Percentiles rank a stretch among this genome's conserved stretches.
These are phyloP conservation scores for Niebla homalea DNA, from an alignment of 495 filamentous ascomycete species.

Conservation along the genomic window DNA sequence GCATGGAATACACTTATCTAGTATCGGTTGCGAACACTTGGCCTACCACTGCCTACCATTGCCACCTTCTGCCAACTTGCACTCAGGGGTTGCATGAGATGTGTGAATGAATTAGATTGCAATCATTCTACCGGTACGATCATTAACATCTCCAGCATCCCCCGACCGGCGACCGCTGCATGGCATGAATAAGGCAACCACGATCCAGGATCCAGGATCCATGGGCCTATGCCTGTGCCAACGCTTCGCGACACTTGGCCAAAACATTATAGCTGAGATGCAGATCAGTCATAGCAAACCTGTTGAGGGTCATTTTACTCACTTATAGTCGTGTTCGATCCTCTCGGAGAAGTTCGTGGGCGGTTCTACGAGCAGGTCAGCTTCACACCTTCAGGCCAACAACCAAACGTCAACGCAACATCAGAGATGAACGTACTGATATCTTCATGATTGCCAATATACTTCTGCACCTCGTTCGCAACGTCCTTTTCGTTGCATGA, in stretches of 20 bases:
- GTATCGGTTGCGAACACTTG: too few species aligned
- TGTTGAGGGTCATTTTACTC: neutral
- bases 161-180: too few species aligned
- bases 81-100: too few species aligned
- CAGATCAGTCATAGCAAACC: neutral
- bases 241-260: conserved; percentile 1
- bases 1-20: too few species aligned
- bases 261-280: conserved; percentile 2
- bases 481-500: conserved; percentile 12
- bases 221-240: neutral
- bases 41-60: too few species aligned
- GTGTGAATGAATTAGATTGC: too few species aligned
- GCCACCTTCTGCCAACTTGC: too few species aligned
- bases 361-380: neutral
- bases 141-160: too few species aligned
- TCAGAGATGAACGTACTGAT: neutral
- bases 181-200: too few species aligned
- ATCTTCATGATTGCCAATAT: conserved; percentile 10
- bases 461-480: conserved; percentile 10
- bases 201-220: too few species aligned
- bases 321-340: conserved; percentile 1
- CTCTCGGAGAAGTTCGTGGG: neutral
- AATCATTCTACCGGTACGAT: too few species aligned
- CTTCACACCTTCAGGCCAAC: neutral
- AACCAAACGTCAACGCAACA: neutral